Base-by-base conservation (phyloP, 2,329 filamentous ascomycete species). In the Clarireedia paspali region DNA sequence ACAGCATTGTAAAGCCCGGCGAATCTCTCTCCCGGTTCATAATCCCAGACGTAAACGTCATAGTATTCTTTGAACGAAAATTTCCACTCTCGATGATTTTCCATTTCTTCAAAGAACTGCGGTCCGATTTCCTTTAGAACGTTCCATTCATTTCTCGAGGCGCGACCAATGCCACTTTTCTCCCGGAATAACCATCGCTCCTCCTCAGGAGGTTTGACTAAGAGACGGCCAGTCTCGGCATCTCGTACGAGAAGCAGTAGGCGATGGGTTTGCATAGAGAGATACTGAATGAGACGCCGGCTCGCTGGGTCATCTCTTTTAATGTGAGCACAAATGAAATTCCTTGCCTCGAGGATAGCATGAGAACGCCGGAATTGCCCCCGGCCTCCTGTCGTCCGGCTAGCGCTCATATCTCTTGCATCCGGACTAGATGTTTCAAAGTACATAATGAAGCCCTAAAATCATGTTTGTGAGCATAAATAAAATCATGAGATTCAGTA, bases 11-110 rank as follows among this genome's bases (percentile, higher is more conserved):
- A 70, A 9, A 74, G 47, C 9, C 56, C 45, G 17, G 61, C 47
- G 48, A 67, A 71, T 2, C 62, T 58, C 6, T 67, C 50, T 10
- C 72, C 73, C 10, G 72, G 63, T 7, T 60, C 60, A 2, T 68
- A 56, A 55, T 73, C 72, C 73, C 72, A 74, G 7, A 76, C 63
- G 47, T 72, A 72, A 38, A 75, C 63, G 62, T 74, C 72, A 49
- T 72, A 75, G 55, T 73, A 73, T 42, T 75, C 71, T 10, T 71
- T 67, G 58, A 75, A 75, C 3, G 68, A 66, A 53, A 75, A 70
- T 36, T 67, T 67, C 68, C 70, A 75, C 20, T 69, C 62, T 26
- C 71, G 62, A 7, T 60, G 55, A 14, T 61, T 62, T 20, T 73
- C 71, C 65, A 74, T 70, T n/a, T 68, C 62, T 36, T 73, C 71